Percentiles rank a stretch among this genome's conserved stretches.
Conservation (phyloP, 2,329 filamentous ascomycete species). For the Exophiala oligosperma region DNA sequence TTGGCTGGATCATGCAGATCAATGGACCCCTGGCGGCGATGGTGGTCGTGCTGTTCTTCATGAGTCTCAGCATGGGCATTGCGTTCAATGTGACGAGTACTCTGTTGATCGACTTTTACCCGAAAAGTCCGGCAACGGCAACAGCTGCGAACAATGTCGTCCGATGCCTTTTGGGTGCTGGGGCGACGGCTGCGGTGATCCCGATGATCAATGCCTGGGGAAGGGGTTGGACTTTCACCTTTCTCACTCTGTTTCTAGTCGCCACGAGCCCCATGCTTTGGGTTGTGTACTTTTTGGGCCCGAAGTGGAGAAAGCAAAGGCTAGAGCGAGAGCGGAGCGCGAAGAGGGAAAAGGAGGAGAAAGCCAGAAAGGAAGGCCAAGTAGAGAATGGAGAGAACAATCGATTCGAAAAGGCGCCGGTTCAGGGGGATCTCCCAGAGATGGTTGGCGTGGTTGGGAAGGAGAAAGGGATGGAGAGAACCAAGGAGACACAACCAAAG, state of each 20-base stretch:
- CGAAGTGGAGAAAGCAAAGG: slow-evolving; percentile 32
- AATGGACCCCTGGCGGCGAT: slow-evolving; percentile 35
- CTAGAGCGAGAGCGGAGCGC: slow-evolving; percentile 14
- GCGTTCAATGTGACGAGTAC: slow-evolving; percentile 48
- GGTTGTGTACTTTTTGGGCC: slow-evolving; percentile 32
- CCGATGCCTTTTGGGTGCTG: slow-evolving; percentile 54
- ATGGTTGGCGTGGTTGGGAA: slow-evolving; percentile 7
- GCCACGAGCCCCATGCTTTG: slow-evolving; percentile 37
- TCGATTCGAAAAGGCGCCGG: slow-evolving; percentile 5
- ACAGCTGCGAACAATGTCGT: slow-evolving; percentile 56
- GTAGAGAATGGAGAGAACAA: slow-evolving; percentile 5
- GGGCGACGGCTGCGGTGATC: slow-evolving; percentile 51
- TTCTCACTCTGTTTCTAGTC: slow-evolving; percentile 38
- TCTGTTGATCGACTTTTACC: slow-evolving; percentile 53
- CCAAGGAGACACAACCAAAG: neutral
- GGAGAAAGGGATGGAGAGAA: neutral
- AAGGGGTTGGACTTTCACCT: slow-evolving; percentile 47
- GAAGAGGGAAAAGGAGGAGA: slow-evolving; percentile 21
- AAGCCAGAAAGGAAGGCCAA: slow-evolving; percentile 1
- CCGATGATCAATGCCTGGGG: slow-evolving; percentile 51
- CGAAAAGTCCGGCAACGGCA: slow-evolving; percentile 51
- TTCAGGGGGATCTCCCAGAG: slow-evolving; percentile 13
- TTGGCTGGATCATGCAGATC: slow-evolving; percentile 41
- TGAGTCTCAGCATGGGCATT: slow-evolving; percentile 40
- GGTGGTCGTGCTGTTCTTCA: slow-evolving; percentile 39